phyloP scores from a whole-genome alignment of 352 stramenopile species.

The Phytophthora brassicae region DNA sequence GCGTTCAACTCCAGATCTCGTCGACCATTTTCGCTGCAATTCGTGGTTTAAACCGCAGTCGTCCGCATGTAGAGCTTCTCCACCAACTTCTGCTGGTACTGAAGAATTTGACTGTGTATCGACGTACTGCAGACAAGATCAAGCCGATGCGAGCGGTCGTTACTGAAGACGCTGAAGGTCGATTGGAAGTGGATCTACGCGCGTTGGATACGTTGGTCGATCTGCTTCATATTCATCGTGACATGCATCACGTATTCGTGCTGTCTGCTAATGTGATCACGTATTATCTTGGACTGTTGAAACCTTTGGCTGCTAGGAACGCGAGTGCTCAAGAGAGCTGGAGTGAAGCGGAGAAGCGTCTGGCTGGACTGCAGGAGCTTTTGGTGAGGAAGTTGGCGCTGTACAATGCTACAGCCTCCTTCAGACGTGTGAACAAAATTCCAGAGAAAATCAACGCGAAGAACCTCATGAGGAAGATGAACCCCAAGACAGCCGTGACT shows the following conservation, averaged over 20 bases:
- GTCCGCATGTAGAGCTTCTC: constrained; percentile 95
- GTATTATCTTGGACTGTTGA: constrained; percentile 53
- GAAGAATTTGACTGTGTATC: constrained; percentile 87
- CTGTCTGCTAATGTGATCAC: constrained; percentile 61
- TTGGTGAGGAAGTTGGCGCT: constrained; percentile 63
- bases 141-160: constrained; percentile 16
- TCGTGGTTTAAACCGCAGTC: constrained; percentile 92
- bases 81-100: constrained; percentile 82
- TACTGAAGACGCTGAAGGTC: constrained; percentile 40
- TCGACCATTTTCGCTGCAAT: constrained; percentile 92
- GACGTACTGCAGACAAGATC: constrained; percentile 45
- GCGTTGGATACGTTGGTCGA: constrained; percentile 91
- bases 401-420: constrained; percentile 45
- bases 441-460: constrained; percentile 30
- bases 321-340: constrained; percentile 36
- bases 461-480: constrained; percentile 68
- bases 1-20: constrained; percentile 83
- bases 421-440: constrained; percentile 23
- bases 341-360: constrained; percentile 55
- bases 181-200: constrained; percentile 51
- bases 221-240: constrained; percentile 94
- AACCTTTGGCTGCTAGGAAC: constrained; percentile 24
- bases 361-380: constrained; percentile 51
- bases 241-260: constrained; percentile 85
- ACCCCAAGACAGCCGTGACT: constrained; percentile 59